phyloP scores from a whole-genome alignment of 2,329 filamentous ascomycete species.

The Ophiostoma novo-ulmi region DNA sequence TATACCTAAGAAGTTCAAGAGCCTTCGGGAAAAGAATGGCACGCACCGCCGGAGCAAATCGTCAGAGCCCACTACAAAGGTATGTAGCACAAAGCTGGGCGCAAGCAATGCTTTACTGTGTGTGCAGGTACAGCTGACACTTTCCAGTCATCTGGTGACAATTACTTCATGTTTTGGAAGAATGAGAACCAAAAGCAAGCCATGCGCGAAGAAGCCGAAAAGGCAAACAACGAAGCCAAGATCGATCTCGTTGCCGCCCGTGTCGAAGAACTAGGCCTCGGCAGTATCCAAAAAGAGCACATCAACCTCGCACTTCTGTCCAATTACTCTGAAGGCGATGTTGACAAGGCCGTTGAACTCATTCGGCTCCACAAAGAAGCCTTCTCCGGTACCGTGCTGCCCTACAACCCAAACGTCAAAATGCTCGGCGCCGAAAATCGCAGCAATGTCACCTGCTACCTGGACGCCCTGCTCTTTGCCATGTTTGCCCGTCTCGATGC shows the following conservation, averaged over 20 bases:
- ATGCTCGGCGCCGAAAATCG: constrained; percentile 85
- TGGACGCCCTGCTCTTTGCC: constrained; percentile 85
- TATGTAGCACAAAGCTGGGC: constrained; percentile 30
- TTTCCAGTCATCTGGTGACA: constrained; percentile 46
- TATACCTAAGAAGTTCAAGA: constrained; percentile 61
- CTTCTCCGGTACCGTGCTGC: constrained; percentile 69
- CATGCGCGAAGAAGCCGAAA: constrained; percentile 50
- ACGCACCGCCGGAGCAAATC: constrained; percentile 52
- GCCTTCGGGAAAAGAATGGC: constrained; percentile 61
- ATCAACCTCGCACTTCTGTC: constrained; percentile 53
- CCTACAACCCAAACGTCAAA: constrained; percentile 64
- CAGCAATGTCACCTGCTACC: constrained; percentile 83
- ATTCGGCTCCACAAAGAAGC: constrained; percentile 75
- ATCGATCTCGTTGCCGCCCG: constrained; percentile 33
- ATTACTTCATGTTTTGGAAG: constrained; percentile 61
- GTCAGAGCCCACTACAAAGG: constrained; percentile 50
- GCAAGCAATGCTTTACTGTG: neutral
- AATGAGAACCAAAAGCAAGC: constrained; percentile 53
- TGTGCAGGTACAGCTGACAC: neutral
- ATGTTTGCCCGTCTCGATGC: constrained; percentile 90
- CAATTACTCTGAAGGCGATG: constrained; percentile 61
- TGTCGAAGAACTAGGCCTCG: constrained; percentile 43
- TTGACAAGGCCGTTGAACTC: constrained; percentile 69
- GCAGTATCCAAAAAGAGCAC: constrained; percentile 52
- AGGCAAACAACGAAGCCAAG: constrained; percentile 31